These are phyloP conservation scores for Lentinula detonsa DNA, from an alignment of 768 basidiomycete genomes.

Conservation along the genomic window DNA sequence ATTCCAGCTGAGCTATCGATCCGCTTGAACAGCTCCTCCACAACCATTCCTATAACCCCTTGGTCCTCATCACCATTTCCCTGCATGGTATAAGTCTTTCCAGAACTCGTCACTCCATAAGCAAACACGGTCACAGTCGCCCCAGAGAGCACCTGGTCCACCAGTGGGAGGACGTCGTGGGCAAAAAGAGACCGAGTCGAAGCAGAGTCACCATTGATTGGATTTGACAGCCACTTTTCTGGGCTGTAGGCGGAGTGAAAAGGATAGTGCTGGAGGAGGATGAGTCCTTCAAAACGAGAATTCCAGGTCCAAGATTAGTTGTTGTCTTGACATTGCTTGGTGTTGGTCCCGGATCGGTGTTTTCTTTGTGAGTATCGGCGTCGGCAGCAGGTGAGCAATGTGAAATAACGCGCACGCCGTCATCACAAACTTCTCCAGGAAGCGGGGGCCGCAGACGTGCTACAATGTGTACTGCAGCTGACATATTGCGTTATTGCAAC, in stretches of 20 bases:
- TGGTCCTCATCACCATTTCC: conserved; percentile 56
- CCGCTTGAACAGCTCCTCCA: conserved; percentile 31
- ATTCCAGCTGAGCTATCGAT: neutral
- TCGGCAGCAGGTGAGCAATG: neutral
- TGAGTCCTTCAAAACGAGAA: neutral
- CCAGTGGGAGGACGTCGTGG: neutral
- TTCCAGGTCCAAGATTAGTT: neutral
- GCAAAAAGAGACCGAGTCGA: neutral
- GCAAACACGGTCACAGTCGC: conserved; percentile 79
- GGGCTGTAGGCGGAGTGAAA: conserved; percentile 3
- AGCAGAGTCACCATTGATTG: neutral
- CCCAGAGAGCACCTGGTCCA: neutral
- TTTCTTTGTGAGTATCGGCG: neutral
- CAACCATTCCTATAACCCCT: conserved; percentile 79
- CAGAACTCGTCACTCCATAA: conserved; percentile 88
- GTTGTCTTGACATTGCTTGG: neutral
- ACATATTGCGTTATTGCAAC: neutral
- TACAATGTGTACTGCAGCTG: neutral
- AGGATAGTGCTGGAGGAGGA: neutral
- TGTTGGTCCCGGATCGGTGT: neutral
- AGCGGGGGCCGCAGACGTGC: neutral
- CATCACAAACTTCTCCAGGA: conserved; percentile 2
- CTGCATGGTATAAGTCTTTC: conserved; percentile 94
- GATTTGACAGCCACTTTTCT: neutral
- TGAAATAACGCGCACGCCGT: neutral